phyloP scores from a whole-genome alignment of 352 stramenopile genomes.

The Pythium volutum region DNA sequence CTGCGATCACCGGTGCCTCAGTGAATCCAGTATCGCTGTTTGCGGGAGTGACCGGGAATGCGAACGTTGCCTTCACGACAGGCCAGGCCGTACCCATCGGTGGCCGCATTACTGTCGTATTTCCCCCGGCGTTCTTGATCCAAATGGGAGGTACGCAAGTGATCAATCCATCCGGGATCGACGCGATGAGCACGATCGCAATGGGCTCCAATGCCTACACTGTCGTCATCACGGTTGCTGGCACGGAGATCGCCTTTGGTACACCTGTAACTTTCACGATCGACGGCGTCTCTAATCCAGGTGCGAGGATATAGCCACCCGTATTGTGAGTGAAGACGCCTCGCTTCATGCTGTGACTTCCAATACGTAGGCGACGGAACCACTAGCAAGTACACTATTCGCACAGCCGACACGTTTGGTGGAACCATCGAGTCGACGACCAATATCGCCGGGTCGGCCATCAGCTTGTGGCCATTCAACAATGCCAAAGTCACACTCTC shows the following conservation, averaged over 20 bases:
- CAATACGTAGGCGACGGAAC: conserved; percentile 34
- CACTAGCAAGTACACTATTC: conserved; percentile 39
- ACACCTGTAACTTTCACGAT: conserved; percentile 39
- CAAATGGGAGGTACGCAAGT: conserved; percentile 19
- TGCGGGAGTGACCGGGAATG: conserved; percentile 35
- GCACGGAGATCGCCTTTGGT: conserved; percentile 20
- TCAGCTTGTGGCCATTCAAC: conserved; percentile 28
- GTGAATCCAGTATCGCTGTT: conserved; percentile 24
- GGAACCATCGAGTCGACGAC: conserved; percentile 35
- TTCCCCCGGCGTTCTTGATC: conserved; percentile 51
- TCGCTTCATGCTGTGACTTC: neutral
- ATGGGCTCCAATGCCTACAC: conserved; percentile 26
- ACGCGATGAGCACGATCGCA: conserved; percentile 25
- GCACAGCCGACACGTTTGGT: conserved; percentile 29
- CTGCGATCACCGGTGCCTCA: conserved; percentile 33
- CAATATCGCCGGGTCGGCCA: conserved; percentile 28
- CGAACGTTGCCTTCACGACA: conserved; percentile 39
- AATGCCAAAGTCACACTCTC: conserved; percentile 29
- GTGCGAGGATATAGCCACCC: conserved; percentile 10
- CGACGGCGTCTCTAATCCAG: conserved; percentile 58
- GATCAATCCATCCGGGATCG: conserved; percentile 25
- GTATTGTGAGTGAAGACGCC: neutral
- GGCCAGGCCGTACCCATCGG: conserved; percentile 31
- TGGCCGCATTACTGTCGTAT: conserved; percentile 46
- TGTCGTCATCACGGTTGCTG: conserved; percentile 38